Evolutionary conservation across 1,284 basidiomycete species (phyloP), one percentile per base, ranked within the genome.

Genomic region (Cutaneotrichosporon cutaneum): DNA sequence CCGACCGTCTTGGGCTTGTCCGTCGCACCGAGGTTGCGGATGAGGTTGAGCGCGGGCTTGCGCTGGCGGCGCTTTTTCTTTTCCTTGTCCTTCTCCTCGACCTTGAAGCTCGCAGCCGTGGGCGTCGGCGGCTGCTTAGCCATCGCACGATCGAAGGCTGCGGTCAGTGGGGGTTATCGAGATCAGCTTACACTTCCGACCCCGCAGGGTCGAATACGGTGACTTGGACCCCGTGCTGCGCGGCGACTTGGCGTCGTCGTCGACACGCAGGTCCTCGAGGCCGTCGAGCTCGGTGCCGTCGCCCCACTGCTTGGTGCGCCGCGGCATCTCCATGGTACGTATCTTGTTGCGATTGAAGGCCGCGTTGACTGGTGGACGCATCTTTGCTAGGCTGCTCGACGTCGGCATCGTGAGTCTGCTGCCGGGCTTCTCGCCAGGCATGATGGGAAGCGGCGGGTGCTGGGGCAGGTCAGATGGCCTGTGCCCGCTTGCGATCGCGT

Each of bases 231-330:
- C 56, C 16, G 56, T 32, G 56, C 56, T 58, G 13, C 35, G 30
- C 4, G 56, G 56, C n/a, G 30, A 50, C 35, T 54, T 54, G 35
- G 52, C 52, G 6, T 54, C 52, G 33, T 50, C 45, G 73, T 94
- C 89, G 18, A 90, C 90, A 7, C 88, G 88, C 47, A 98, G 83
- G 77, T 98, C 94, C 39, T 95, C 94, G 66, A 98, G 87, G 1
- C 78, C 87, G 71, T 98, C 94, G 53, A 98, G 82, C 79, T 97
- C 94, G 9, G 90, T 92, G 7, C 94, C 94, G 75, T 96, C 92
- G 3, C 94, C 93, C 75, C 90, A 97, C 18, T 85, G 59, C n/a
- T 50, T 44, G 83, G 61, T 86, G 54, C 87, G 85, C 73, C 89
- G 90, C 2, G 91, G 89, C 70, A 86, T 83, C 60, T 87, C 86